phyloP scores from a whole-genome alignment of 2,329 filamentous ascomycete species.

The Claviceps purpurea region DNA sequence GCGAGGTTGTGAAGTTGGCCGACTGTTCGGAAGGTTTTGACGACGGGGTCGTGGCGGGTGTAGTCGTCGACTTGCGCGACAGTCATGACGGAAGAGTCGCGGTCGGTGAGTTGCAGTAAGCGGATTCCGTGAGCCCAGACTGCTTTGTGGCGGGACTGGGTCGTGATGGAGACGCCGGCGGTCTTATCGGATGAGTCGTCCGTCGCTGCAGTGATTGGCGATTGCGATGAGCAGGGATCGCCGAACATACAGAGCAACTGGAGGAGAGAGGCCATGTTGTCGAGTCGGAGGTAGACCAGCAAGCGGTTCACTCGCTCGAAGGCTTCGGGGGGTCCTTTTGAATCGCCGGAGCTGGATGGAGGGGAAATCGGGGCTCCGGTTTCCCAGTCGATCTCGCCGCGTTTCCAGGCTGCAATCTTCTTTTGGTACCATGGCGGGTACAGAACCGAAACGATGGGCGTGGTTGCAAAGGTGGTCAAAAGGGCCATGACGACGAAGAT shows the following conservation, averaged over 20 bases:
- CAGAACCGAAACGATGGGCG: conserved; percentile 57
- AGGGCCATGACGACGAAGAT: conserved; percentile 94
- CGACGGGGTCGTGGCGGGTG: conserved; percentile 62
- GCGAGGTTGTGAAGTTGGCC: conserved; percentile 73
- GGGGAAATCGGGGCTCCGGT: conserved; percentile 10
- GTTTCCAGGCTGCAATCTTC: conserved; percentile 45
- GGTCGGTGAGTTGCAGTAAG: conserved; percentile 75
- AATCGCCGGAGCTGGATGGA: conserved; percentile 6
- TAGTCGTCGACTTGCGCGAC: conserved; percentile 71
- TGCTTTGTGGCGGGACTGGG: conserved; percentile 1
- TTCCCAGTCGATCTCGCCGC: conserved; percentile 84
- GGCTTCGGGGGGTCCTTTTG: conserved; percentile 1
- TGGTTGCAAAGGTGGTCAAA: conserved; percentile 72
- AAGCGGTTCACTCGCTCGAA: conserved; percentile 41
- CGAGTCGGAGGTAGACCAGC: conserved; percentile 70
- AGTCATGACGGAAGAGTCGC: conserved; percentile 90
- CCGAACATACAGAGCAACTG: conserved; percentile 71
- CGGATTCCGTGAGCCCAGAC: conserved; percentile 73
- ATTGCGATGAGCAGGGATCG: conserved; percentile 20
- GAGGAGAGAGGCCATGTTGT: conserved; percentile 71
- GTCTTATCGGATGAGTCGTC: conserved; percentile 8
- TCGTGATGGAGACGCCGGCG: conserved; percentile 2
- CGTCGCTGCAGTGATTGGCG: not conserved
- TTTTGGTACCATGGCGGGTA: conserved; percentile 55
- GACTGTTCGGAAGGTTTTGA: conserved; percentile 84